Evolutionary conservation across 2,329 filamentous ascomycete species (phyloP).

Genomic region (Fonsecaea pugnacius): DNA sequence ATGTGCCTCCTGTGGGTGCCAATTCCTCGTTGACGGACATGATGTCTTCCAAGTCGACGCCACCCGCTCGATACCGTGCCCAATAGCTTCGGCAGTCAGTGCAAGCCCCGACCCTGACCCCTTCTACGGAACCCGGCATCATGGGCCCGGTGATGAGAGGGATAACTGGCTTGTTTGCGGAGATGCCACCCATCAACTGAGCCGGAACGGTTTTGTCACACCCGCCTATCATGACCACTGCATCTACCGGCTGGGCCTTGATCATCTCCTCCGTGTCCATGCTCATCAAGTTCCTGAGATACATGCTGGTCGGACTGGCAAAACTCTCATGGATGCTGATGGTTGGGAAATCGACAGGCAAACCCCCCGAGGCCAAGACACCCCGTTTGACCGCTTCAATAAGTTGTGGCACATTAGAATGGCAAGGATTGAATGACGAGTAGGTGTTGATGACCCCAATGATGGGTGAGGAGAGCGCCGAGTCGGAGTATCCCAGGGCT

Average conservation of each 20-base stretch:
- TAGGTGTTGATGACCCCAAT: slow-evolving; percentile 76
- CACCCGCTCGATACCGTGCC: slow-evolving; percentile 68
- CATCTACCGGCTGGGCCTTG: slow-evolving; percentile 70
- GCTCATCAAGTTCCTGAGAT: slow-evolving; percentile 73
- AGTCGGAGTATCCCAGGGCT: slow-evolving; percentile 73
- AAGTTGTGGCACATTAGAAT: slow-evolving; percentile 72
- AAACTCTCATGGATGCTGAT: slow-evolving; percentile 74
- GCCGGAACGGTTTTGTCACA: slow-evolving; percentile 77
- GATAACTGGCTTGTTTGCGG: slow-evolving; percentile 72
- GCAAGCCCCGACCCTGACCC: slow-evolving; percentile 70
- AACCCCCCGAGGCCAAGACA: slow-evolving; percentile 67
- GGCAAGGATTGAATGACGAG: slow-evolving; percentile 75
- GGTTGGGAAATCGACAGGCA: slow-evolving; percentile 74
- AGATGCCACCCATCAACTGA: slow-evolving; percentile 76
- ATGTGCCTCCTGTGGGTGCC: slow-evolving; percentile 65
- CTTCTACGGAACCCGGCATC: slow-evolving; percentile 69
- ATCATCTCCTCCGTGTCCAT: slow-evolving; percentile 84
- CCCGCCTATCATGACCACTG: slow-evolving; percentile 69
- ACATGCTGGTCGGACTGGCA: slow-evolving; percentile 74
- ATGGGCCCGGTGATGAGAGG: slow-evolving; percentile 74
- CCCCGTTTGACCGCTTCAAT: slow-evolving; percentile 72
- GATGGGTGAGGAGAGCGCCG: slow-evolving; percentile 70
- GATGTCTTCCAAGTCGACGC: slow-evolving; percentile 73
- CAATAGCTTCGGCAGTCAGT: slow-evolving; percentile 77
- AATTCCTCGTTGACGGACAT: slow-evolving; percentile 72